Base-by-base conservation (phyloP, 148 eudicot species). In the Euryodendron excelsum region DNA sequence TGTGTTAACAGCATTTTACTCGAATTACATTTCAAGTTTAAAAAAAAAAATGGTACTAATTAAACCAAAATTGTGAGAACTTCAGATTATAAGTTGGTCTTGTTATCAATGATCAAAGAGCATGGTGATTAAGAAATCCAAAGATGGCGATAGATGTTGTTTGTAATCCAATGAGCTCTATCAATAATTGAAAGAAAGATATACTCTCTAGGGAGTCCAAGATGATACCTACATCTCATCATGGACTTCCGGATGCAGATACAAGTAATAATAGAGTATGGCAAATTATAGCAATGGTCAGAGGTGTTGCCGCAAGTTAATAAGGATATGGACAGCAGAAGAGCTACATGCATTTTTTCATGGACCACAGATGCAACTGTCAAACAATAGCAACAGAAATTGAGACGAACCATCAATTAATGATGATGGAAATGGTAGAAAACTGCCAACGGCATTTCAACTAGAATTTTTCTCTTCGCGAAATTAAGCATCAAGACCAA, bases 221-320 rank as follows among this genome's bases (percentile, higher is more conserved):
- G 75, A 72, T 72, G 75, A 72, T 52, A 80, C 31, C 58, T 74
- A 33, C 33, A 48, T 34, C 50, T 79, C 45, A 61, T 61, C 62
- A 64, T 33, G 3, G 34, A 79, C 71, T 44, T 27, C n/a, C 28
- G 25, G 69, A 33, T 10, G 33, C 5, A 1, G 53, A 18, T 52
- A 52, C 30, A 10, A 73, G 64, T 25, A 34, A 63, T 64, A 73
- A 27, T 39, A 37, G 33, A 73, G 59, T 50, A 67, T 44, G 60
- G 37, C 30, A 55, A 74, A 74, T 73, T 39, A 80, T 28, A 17
- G 56, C 30, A 56, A 11, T 55, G 41, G 60, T 28, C 45, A 67
- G 65, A 47, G 59, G 66, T 12, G 14, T 59, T 58, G 58, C 39
- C 23, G 44, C 58, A 27, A 39, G 45, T 62, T 30, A 3, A 18